phyloP scores from a whole-genome alignment of 106 monocot genomes.

The Dendrobium huoshanense region DNA sequence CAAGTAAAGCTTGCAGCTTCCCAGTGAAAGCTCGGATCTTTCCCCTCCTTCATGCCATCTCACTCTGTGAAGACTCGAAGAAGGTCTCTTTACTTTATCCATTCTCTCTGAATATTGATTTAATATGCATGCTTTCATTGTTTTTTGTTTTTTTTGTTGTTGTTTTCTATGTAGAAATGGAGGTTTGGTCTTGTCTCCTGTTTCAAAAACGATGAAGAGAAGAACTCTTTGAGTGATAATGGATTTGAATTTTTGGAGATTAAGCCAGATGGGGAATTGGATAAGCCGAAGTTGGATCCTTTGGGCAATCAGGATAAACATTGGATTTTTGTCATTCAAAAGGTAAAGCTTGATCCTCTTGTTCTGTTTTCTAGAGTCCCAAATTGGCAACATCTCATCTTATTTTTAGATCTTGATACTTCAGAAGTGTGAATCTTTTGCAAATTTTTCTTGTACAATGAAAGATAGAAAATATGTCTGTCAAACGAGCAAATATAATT shows the following conservation, averaged over 20 bases:
- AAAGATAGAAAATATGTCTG: background rate
- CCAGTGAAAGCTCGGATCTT: background rate
- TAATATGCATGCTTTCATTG: background rate
- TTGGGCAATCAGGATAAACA: background rate
- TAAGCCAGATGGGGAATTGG: background rate
- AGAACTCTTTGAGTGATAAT: background rate
- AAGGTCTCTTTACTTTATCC: background rate
- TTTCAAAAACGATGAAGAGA: conserved; percentile 6
- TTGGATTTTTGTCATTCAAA: conserved; percentile 6
- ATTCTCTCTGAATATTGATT: background rate
- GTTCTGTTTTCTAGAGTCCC: background rate
- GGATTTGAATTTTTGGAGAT: conserved; percentile 2
- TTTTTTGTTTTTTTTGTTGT: too few species aligned
- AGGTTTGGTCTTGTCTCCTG: background rate
- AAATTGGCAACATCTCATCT: background rate
- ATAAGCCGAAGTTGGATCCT: background rate
- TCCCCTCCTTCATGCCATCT: background rate
- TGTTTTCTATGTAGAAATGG: conserved; percentile 9
- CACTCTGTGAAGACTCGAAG: background rate
- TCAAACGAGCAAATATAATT: too few species aligned
- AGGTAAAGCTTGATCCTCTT: background rate
- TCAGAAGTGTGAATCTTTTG: too few species aligned
- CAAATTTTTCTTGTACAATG: background rate
- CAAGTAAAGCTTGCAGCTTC: background rate
- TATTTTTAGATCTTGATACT: background rate